Evolutionary conservation across 2,329 filamentous ascomycete species (phyloP).

Genomic region (Colletotrichum chrysophilum): DNA sequence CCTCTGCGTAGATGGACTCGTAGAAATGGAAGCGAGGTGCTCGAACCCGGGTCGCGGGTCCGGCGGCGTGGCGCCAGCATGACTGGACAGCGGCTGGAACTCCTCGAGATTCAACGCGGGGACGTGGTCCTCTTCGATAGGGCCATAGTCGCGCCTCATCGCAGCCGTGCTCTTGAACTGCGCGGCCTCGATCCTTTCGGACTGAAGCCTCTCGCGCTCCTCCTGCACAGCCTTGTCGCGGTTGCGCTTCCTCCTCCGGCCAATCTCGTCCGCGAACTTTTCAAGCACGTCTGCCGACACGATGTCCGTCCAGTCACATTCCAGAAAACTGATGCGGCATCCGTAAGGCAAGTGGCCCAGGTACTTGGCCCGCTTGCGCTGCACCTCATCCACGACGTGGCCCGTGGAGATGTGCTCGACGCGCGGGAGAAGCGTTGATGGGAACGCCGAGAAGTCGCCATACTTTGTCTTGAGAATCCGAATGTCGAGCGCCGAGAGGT

Average conservation of each 20-base stretch:
- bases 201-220: slow-evolving; percentile 82
- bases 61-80: slow-evolving; percentile 57
- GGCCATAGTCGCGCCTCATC: slow-evolving; percentile 43
- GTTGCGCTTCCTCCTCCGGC: slow-evolving; percentile 76
- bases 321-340: slow-evolving; percentile 89
- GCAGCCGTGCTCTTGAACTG: slow-evolving; percentile 61
- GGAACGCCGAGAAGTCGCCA: slow-evolving; percentile 81
- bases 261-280: slow-evolving; percentile 78
- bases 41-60: slow-evolving; percentile 67
- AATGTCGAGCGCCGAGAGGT: slow-evolving; percentile 89
- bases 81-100: slow-evolving; percentile 66
- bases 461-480: slow-evolving; percentile 91
- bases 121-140: slow-evolving; percentile 42
- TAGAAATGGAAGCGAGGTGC: slow-evolving; percentile 77
- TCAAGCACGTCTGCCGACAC: slow-evolving; percentile 78
- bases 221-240: slow-evolving; percentile 84
- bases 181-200: slow-evolving; percentile 79
- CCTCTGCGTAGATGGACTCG: slow-evolving; percentile 75
- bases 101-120: slow-evolving; percentile 61
- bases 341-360: slow-evolving; percentile 85
- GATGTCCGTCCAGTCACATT: slow-evolving; percentile 95
- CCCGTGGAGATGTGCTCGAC: slow-evolving; percentile 90
- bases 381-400: slow-evolving; percentile 83
- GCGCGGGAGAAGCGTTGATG: slow-evolving; percentile 82
- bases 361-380: slow-evolving; percentile 86